These are phyloP conservation scores for Paramecium sonneborni DNA, from an alignment of 73 alveolate genomes.

Conservation along the genomic window DNA sequence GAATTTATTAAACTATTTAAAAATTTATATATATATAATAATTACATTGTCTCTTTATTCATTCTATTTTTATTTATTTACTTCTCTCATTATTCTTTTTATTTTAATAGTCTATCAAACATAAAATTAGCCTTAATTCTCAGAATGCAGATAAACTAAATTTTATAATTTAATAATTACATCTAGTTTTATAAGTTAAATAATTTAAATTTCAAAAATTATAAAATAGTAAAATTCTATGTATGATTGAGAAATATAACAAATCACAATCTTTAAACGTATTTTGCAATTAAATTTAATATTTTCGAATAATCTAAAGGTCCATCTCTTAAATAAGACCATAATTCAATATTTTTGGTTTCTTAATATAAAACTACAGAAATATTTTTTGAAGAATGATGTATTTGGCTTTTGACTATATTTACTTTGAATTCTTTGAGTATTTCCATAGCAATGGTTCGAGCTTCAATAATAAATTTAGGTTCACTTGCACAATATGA, in stretches of 20 bases:
- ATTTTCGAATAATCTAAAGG: neutral
- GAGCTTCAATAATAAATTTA: neutral
- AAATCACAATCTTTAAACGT: neutral
- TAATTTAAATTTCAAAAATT: too few relatives aligned
- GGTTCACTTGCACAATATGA: neutral
- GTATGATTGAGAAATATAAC: neutral
- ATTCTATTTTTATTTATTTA: too few relatives aligned
- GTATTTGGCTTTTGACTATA: neutral
- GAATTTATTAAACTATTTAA: too few relatives aligned
- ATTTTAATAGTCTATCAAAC: too few relatives aligned
- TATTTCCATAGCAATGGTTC: neutral
- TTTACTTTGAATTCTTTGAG: neutral
- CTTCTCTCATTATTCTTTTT: too few relatives aligned
- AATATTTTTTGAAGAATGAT: neutral
- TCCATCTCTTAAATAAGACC: slow-evolving; percentile 12
- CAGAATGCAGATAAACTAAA: too few relatives aligned
- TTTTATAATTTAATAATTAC: too few relatives aligned
- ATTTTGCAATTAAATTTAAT: neutral
- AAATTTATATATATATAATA: too few relatives aligned
- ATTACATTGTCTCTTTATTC: too few relatives aligned
- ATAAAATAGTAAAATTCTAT: too few relatives aligned
- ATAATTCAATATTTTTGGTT: neutral
- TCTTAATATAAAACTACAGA: neutral
- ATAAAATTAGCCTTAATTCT: too few relatives aligned
- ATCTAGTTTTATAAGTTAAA: too few relatives aligned